Percentiles rank a stretch among this genome's conserved stretches.
phyloP scores from a whole-genome alignment of 2,329 filamentous ascomycete genomes.

The Neonectria coccinea region DNA sequence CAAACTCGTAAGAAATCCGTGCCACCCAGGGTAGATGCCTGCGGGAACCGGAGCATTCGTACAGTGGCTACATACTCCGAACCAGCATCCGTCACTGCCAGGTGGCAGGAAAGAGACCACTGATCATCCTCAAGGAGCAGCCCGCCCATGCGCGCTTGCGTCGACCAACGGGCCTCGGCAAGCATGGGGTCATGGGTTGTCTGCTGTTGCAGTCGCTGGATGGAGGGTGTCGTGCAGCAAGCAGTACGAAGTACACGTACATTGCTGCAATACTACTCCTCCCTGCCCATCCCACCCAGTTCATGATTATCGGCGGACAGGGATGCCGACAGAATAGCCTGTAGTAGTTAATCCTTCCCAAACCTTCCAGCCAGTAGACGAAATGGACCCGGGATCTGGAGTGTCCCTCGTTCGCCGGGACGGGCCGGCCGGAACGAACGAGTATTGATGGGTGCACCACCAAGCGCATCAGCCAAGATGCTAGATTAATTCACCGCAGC shows the following conservation, averaged over 20 bases:
- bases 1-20: not conserved
- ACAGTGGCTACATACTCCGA: too few relatives aligned
- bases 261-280: conserved; percentile 8
- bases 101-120: not conserved
- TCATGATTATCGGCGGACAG: conserved; percentile 7
- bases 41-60: not conserved
- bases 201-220: not conserved
- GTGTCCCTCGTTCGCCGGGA: conserved; percentile 9
- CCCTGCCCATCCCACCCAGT: not conserved
- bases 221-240: conserved; percentile 12
- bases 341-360: not conserved
- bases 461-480: too few relatives aligned
- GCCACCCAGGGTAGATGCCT: not conserved
- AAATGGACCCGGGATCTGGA: conserved; percentile 16
- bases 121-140: not conserved
- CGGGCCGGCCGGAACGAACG: conserved; percentile 14
- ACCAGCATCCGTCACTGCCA: too few relatives aligned
- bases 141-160: conserved; percentile 3
- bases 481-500: too few relatives aligned
- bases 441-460: too few relatives aligned
- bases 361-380: conserved; percentile 10
- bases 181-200: conserved; percentile 1
- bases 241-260: not conserved
- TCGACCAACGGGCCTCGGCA: conserved; percentile 18
- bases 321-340: not conserved